These are phyloP conservation scores for Arxiozyma heterogenica DNA, from an alignment of 1,139 yeast genomes.

Conservation along the genomic window DNA sequence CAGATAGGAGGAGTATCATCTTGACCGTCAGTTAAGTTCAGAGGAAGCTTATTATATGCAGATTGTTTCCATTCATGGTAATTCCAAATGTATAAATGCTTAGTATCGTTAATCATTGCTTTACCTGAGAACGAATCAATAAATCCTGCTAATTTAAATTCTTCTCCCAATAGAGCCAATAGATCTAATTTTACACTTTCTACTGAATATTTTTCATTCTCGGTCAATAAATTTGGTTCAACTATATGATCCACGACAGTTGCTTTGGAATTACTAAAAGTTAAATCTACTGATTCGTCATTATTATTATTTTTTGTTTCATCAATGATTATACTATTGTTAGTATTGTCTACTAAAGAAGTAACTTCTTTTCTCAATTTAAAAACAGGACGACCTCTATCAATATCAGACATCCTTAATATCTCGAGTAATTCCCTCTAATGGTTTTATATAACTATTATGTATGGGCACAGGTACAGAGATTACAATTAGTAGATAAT, in stretches of 20 bases:
- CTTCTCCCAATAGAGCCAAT: not conserved
- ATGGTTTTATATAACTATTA: not conserved
- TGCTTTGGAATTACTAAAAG: not conserved
- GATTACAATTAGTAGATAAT: too few species aligned
- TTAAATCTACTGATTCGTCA: not conserved
- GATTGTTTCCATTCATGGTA: constrained; percentile 56
- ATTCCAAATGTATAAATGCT: constrained; percentile 59
- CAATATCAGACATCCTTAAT: constrained; percentile 3
- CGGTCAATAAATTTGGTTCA: constrained; percentile 19
- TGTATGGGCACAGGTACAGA: too few species aligned
- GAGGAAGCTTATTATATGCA: constrained; percentile 38
- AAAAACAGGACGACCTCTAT: constrained; percentile 5
- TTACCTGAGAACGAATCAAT: constrained; percentile 47
- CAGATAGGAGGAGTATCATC: constrained; percentile 44
- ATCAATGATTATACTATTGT: constrained; percentile 4
- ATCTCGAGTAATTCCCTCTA: not conserved
- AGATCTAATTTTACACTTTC: constrained; percentile 17
- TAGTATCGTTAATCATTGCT: constrained; percentile 45
- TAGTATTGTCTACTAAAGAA: not conserved
- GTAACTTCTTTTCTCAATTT: constrained; percentile 19
- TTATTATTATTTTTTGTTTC: not conserved
- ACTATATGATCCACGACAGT: not conserved
- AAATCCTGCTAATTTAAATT: constrained; percentile 33
- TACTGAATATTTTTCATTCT: constrained; percentile 26
- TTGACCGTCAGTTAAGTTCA: constrained; percentile 12